These are phyloP conservation scores for Karstenula rhodostoma DNA, from an alignment of 2,329 filamentous ascomycete species.

Conservation along the genomic window DNA sequence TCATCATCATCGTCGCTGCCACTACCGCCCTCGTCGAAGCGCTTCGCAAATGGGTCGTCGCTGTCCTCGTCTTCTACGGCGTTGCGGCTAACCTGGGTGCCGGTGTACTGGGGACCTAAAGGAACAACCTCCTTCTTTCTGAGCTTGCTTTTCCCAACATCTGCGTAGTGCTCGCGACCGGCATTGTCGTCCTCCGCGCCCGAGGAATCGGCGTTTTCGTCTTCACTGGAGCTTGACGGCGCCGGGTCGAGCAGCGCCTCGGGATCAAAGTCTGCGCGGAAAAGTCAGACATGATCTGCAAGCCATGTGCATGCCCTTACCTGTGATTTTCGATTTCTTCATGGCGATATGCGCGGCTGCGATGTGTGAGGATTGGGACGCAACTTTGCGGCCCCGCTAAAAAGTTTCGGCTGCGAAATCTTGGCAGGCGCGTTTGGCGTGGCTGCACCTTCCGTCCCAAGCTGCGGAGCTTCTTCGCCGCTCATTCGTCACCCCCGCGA, in stretches of 20 bases:
- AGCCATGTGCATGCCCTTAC: constrained; percentile 17
- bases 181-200: constrained; percentile 57
- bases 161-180: constrained; percentile 86
- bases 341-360: constrained; percentile 29
- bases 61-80: constrained; percentile 65
- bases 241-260: constrained; percentile 70
- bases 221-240: constrained; percentile 63
- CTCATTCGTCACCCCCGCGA: constrained; percentile 21
- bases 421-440: constrained; percentile 10
- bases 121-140: constrained; percentile 73
- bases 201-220: constrained; percentile 60
- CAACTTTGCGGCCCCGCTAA: constrained; percentile 34
- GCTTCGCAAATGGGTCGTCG: constrained; percentile 58
- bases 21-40: constrained; percentile 51
- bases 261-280: constrained; percentile 75
- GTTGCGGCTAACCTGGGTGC: constrained; percentile 75
- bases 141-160: constrained; percentile 85
- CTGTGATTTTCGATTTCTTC: constrained; percentile 41
- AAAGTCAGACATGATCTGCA: constrained; percentile 4
- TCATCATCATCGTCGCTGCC: constrained; percentile 21
- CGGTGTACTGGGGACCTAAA: constrained; percentile 82
- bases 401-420: constrained; percentile 33
- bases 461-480: constrained; percentile 32
- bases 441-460: neutral
- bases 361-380: constrained; percentile 16